Evolutionary conservation across 140 eudicot genomes (phyloP).

Genomic region (Ambrosia hybrid): DNA sequence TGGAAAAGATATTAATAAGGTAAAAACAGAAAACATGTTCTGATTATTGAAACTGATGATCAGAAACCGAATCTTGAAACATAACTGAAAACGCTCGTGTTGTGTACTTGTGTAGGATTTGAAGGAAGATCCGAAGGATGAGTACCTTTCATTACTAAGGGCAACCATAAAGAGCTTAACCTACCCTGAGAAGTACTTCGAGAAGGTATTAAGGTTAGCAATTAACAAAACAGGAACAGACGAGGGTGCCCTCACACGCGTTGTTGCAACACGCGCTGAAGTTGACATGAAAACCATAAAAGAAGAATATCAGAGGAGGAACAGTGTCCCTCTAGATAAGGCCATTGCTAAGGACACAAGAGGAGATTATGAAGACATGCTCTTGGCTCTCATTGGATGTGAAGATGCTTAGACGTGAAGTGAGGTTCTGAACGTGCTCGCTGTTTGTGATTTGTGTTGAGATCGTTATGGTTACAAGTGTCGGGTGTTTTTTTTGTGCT

Average conservation of each 20-base stretch:
- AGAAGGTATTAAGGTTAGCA: slow-evolving; percentile 56
- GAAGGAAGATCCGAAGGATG: slow-evolving; percentile 58
- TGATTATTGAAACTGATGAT: neutral
- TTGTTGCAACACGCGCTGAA: slow-evolving; percentile 86
- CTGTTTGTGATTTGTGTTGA: slow-evolving; percentile 22
- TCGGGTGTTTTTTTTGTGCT: slow-evolving; percentile 12
- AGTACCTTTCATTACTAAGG: slow-evolving; percentile 55
- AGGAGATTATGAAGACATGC: slow-evolving; percentile 84
- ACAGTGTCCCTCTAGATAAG: slow-evolving; percentile 61
- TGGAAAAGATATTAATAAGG: slow-evolving; percentile 70
- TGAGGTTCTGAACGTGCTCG: neutral
- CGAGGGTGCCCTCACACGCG: slow-evolving; percentile 74
- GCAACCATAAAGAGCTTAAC: slow-evolving; percentile 63
- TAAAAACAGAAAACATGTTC: slow-evolving; percentile 10
- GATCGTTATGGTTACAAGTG: neutral
- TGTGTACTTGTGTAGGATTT: slow-evolving; percentile 46
- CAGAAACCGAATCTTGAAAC: neutral
- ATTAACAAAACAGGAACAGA: slow-evolving; percentile 76
- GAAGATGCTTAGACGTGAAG: slow-evolving; percentile 40
- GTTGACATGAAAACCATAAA: slow-evolving; percentile 81
- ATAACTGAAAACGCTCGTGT: neutral
- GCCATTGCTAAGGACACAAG: slow-evolving; percentile 77
- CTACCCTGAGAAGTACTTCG: slow-evolving; percentile 81
- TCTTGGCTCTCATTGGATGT: slow-evolving; percentile 64
- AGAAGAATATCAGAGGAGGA: slow-evolving; percentile 60